A percentile compares a stretch with the other conserved stretches of the same genome.
phyloP scores from a whole-genome alignment of 2,329 filamentous ascomycete genomes.

The Colletotrichum tropicale region DNA sequence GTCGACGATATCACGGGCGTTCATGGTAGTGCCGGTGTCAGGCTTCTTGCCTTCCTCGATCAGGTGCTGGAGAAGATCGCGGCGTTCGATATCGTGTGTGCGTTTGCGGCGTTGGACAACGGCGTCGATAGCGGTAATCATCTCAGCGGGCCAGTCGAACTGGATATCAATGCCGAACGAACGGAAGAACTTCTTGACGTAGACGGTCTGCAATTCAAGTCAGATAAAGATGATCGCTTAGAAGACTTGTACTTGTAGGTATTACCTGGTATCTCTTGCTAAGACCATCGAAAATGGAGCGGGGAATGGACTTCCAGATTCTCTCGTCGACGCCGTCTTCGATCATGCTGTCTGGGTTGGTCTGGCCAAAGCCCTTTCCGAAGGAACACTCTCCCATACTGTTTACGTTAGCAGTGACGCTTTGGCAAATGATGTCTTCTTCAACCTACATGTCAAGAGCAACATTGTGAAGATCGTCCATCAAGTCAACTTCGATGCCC shows the following conservation, averaged over 20 bases:
- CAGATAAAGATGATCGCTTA: background rate
- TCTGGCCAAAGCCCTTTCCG: constrained; percentile 29
- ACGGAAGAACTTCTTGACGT: constrained; percentile 14
- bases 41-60: constrained; percentile 20
- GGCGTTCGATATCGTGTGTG: background rate
- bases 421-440: background rate
- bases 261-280: constrained; percentile 15
- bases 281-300: constrained; percentile 15
- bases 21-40: constrained; percentile 19
- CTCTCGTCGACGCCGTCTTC: constrained; percentile 11
- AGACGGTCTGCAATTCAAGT: background rate
- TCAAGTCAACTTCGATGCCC: constrained; percentile 26
- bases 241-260: accelerated
- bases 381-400: constrained; percentile 30
- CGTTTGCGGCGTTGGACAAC: constrained; percentile 15
- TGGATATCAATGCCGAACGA: background rate
- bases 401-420: background rate
- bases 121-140: constrained; percentile 18
- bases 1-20: constrained; percentile 19
- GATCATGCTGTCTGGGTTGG: constrained; percentile 22
- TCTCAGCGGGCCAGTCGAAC: constrained; percentile 17
- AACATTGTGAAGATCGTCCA: constrained; percentile 30
- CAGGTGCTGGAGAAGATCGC: constrained; percentile 14
- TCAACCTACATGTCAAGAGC: constrained; percentile 26
- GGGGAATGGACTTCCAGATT: constrained; percentile 15